Conservation (phyloP, 2,329 filamentous ascomycete genomes). For the Phoma sp. region DNA sequence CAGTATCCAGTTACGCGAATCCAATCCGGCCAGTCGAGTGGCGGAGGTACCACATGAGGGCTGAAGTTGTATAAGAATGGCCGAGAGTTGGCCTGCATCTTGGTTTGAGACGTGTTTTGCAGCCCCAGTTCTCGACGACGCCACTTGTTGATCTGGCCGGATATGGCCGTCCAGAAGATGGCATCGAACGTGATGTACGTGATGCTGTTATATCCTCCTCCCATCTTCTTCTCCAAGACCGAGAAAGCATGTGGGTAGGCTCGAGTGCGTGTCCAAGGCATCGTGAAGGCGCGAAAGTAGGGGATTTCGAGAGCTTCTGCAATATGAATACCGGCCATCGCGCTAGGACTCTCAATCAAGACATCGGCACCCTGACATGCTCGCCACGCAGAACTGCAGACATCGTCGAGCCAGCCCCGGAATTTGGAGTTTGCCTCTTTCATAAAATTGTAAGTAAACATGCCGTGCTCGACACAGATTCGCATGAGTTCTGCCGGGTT, state of each 20-base stretch:
- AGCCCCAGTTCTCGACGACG: constrained; percentile 80
- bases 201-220: constrained; percentile 92
- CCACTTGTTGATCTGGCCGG: constrained; percentile 92
- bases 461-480: constrained; percentile 95
- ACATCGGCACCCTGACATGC: constrained; percentile 89
- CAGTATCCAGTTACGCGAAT: constrained; percentile 97
- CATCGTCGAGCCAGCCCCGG: constrained; percentile 91
- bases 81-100: constrained; percentile 96
- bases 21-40: constrained; percentile 96
- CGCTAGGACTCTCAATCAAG: constrained; percentile 92
- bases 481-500: constrained; percentile 95
- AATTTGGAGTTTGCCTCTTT: constrained; percentile 78
- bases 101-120: constrained; percentile 82
- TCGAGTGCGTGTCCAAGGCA: constrained; percentile 97
- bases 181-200: constrained; percentile 97
- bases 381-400: constrained; percentile 80
- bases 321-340: constrained; percentile 98
- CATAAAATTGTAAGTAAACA: constrained; percentile 92
- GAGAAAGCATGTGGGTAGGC: constrained; percentile 97
- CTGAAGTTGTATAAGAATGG: constrained; percentile 98
- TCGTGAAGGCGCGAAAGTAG: constrained; percentile 96
- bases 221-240: constrained; percentile 91
- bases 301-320: constrained; percentile 91
- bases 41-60: constrained; percentile 89
- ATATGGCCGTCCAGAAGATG: constrained; percentile 94